Base-by-base conservation (phyloP, 2,329 filamentous ascomycete species). In the Cordyceps farinosa region DNA sequence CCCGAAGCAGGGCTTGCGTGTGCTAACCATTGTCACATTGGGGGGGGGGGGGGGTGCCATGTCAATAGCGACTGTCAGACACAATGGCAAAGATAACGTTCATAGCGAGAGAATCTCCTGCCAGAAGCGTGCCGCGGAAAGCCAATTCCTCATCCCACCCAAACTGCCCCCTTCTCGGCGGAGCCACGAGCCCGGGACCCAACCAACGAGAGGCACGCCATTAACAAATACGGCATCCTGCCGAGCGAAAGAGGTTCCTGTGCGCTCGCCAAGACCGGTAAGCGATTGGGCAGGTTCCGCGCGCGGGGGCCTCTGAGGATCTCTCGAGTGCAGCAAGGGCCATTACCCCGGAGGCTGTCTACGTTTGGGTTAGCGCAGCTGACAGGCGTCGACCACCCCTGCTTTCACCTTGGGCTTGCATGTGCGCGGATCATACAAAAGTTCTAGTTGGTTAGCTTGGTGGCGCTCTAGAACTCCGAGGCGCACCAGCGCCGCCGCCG, bases 361-460 rank as follows among this genome's bases (percentile, higher is more conserved):
- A 30, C 52, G n/a, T 22, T 38, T 47, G 42, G 34, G 44, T 58
- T 50, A 50, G 44, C 55, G 44, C n/a, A 15, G 55, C 55, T 58
- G 29, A 58, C 55, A 11, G 40, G 55, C 40, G 54, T 34, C 54
- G 29, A 32, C 4, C 5, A 10, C 6, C 27, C 38, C 13, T 36
- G 48, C 38, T 40, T 3, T 51, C 5, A 51, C 48, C 30, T 3
- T 34, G 30, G 22, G 30, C 22, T 27, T 34, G 48, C 48, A 51
- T 51, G 5, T 15, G 22, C 30, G 47, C 15, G 5, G 5, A 13
- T 9, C 13, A 29, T 47, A 11, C 57, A 60, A 52, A 60, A 60
- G 57, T 51, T 60, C 45, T 40, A 47, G 30, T 36, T 10, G 22
- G 17, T 27, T 7, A 22, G 22, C 22, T 3, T 40, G 32, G 55